Evolutionary conservation across 345 rosid genomes (phyloP).

Genomic region (Eucalyptus cloeziana): DNA sequence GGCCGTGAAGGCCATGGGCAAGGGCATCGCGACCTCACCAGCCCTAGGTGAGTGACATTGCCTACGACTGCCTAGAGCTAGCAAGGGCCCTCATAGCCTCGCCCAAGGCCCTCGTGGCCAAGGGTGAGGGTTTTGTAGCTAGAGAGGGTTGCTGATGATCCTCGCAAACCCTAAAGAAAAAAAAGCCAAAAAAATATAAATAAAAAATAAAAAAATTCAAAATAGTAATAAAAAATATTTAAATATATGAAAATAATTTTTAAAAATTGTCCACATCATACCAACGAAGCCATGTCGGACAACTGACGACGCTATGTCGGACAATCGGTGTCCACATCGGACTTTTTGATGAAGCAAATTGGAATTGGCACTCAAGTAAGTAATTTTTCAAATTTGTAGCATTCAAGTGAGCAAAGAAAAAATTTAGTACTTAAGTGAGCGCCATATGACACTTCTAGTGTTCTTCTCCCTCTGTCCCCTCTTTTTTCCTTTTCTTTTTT

Average conservation of each 20-base stretch:
- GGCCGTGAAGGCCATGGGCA: too few relatives aligned
- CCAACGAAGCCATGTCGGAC: accelerated
- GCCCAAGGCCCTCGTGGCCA: accelerated
- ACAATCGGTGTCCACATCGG: accelerated
- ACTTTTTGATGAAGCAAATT: too few relatives aligned
- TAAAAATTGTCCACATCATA: accelerated
- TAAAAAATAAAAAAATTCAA: too few relatives aligned
- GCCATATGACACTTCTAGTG: too few relatives aligned
- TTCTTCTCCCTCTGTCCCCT: too few relatives aligned
- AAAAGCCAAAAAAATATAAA: too few relatives aligned
- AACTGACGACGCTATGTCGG: accelerated
- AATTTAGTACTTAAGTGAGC: accelerated
- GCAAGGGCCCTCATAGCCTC: too few relatives aligned
- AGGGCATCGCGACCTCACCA: accelerated
- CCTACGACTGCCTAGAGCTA: accelerated
- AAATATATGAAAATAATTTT: too few relatives aligned
- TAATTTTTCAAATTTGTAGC: too few relatives aligned
- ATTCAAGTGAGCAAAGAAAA: too few relatives aligned
- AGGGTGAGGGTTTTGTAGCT: accelerated
- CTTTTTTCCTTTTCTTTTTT: accelerated
- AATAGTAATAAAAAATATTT: too few relatives aligned
- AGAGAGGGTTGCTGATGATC: accelerated
- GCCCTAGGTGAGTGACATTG: accelerated
- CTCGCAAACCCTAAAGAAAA: accelerated
- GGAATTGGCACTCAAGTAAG: accelerated